Base-by-base conservation (phyloP, 306 rosid species). In the Dryas alaskensis region DNA sequence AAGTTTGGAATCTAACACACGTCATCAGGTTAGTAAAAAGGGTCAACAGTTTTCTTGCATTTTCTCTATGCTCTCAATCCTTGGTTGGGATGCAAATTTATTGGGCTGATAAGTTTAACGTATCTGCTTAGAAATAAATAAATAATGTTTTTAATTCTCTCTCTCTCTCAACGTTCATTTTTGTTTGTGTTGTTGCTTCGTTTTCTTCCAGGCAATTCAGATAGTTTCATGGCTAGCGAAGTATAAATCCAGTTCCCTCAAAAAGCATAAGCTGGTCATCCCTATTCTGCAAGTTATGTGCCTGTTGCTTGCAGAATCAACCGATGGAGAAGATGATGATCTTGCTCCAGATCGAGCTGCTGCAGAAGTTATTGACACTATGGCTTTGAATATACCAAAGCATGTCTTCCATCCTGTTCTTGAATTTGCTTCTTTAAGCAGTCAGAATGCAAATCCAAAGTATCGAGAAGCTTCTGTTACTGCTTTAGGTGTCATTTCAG, bases 291-390 rank as follows among this genome's bases (percentile, higher is more conserved):
- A 92, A 68, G 88, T 90, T 69, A 83, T 95, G 86, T 95, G 99
- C 80, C 98, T 97, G 67, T 84, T 95, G 81, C 97, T 95, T 83
- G 92, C 97, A 11, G 98, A 92, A 83, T 92, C 98, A 62, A 83
- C 89, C 58, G 70, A 90, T 70, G 90, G 80, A 82, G 89, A 87
- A n/a, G 96, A 89, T 55, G 97, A 95, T 67, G 99, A 95, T 80
- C 97, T 95, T 77, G 98, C 99, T 65, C 92, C 99, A 12, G 98
- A 95, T 84, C 85, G 99, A 72, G 98, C 93, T 69, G 97, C 99
- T 54, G 99, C 98, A 11, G 99, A 95, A 86, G 99, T 95, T 64
- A 88, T 95, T 44, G 99, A 95, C 80, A 92, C 98, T 61, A 90
- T 92, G 96, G 99, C 99, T 83, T 77, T 92, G 77, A 95, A 87